Percentiles rank a stretch among this genome's conserved stretches.
phyloP scores from a whole-genome alignment of 192 early-diverging fungal species.

The Coemansia sp. region DNA sequence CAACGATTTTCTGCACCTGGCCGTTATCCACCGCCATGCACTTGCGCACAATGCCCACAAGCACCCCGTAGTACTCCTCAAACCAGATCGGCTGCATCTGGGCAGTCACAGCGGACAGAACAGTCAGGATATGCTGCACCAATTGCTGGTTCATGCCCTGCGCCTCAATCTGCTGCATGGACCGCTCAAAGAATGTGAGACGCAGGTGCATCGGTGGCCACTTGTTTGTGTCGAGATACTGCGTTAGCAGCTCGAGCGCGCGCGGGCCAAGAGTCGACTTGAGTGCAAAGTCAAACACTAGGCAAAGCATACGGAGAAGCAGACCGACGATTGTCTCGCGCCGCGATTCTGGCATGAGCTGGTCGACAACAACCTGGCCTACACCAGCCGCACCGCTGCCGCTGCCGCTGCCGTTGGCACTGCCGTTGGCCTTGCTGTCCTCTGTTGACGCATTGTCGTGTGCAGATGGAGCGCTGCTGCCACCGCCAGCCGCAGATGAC shows the following conservation, averaged over 20 bases:
- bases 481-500: too few relatives aligned
- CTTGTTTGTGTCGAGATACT: constrained; percentile 32
- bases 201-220: constrained; percentile 46
- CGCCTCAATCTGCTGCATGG: constrained; percentile 46
- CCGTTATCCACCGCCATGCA: constrained; percentile 70
- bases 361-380: constrained; percentile 1
- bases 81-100: constrained; percentile 52
- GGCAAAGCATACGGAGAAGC: constrained; percentile 45
- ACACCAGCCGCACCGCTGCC: too few relatives aligned
- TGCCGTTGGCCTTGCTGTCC: neutral
- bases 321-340: constrained; percentile 47
- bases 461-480: too few relatives aligned
- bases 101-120: constrained; percentile 33
- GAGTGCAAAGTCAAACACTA: constrained; percentile 48
- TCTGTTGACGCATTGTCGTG: too few relatives aligned
- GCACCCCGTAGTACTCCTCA: constrained; percentile 42
- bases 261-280: constrained; percentile 40
- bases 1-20: constrained; percentile 64
- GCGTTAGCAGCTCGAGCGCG: constrained; percentile 28
- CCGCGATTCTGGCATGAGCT: constrained; percentile 32
- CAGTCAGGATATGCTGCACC: constrained; percentile 44
- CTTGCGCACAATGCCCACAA: constrained; percentile 40
- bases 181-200: constrained; percentile 49
- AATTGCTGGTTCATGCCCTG: constrained; percentile 50
- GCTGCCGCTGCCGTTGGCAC: constrained; percentile 1